A percentile compares a stretch with the other conserved stretches of the same genome.
Evolutionary conservation across 106 monocot genomes (phyloP).

Genomic region (Dioscorea dumetorum): DNA sequence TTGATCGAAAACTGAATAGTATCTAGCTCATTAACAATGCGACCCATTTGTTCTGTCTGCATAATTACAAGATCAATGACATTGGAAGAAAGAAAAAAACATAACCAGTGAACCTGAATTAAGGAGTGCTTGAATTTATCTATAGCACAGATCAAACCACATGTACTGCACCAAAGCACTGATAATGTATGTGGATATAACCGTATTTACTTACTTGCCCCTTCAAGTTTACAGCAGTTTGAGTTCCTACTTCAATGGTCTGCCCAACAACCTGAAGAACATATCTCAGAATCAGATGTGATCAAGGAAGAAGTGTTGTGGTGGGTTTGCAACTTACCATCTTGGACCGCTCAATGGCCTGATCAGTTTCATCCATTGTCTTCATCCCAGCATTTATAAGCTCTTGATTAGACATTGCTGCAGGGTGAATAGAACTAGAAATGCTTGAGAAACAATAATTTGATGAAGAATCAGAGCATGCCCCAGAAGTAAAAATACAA

Average conservation of each 20-base stretch:
- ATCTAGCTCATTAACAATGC: constrained; percentile 86
- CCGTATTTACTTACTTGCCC: constrained; percentile 53
- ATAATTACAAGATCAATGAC: constrained; percentile 1
- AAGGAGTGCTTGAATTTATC: not conserved
- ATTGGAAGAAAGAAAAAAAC: not conserved
- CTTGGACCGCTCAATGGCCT: constrained; percentile 91
- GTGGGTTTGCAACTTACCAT: constrained; percentile 17
- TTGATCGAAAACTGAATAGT: constrained; percentile 87
- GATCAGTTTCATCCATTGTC: constrained; percentile 90
- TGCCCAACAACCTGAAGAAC: constrained; percentile 81
- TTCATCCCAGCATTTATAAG: constrained; percentile 70
- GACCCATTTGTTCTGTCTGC: constrained; percentile 96
- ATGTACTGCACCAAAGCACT: too few species aligned
- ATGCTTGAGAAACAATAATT: too few species aligned
- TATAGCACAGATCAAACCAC: not conserved
- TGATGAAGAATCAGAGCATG: too few species aligned
- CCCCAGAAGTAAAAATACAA: too few species aligned
- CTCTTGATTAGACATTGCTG: constrained; percentile 93
- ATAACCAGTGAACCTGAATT: too few species aligned
- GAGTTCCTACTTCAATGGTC: constrained; percentile 91
- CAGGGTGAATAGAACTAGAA: constrained; percentile 1
- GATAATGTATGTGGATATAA: not conserved
- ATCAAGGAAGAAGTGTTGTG: not conserved
- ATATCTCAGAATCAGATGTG: constrained; percentile 7
- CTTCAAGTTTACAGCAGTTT: constrained; percentile 75